A percentile compares a stretch with the other conserved stretches of the same genome.
Conservation (phyloP, 331 rosid species). For the Quercus tomentella region DNA sequence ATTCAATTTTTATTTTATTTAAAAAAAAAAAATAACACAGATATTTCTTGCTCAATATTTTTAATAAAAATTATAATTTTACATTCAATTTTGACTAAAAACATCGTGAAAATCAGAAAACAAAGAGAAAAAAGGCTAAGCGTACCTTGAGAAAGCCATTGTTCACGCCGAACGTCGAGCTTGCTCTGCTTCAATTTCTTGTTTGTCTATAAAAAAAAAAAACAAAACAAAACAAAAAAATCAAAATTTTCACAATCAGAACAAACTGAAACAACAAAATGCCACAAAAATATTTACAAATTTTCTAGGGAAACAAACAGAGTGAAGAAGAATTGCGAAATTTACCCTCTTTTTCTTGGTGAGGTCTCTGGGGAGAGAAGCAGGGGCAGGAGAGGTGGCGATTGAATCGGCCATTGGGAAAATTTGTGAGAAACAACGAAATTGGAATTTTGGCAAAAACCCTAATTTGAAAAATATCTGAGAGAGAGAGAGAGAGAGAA, state of each 20-base stretch:
- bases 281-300: background rate
- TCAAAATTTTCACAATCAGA: background rate
- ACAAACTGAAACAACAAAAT: background rate
- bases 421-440: background rate
- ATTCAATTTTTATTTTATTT: background rate
- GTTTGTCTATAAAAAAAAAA: constrained; percentile 18
- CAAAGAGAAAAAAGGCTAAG: constrained; percentile 4
- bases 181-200: constrained; percentile 60
- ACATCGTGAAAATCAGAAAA: background rate
- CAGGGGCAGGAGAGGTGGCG: constrained; percentile 13
- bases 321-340: background rate
- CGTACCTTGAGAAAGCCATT: constrained; percentile 65
- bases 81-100: background rate
- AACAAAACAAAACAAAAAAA: too few species aligned
- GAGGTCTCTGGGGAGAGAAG: constrained; percentile 25
- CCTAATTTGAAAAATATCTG: background rate
- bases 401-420: constrained; percentile 36
- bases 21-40: background rate
- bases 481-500: background rate
- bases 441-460: background rate
- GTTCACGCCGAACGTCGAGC: constrained; percentile 69
- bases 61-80: background rate
- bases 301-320: constrained; percentile 2
- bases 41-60: background rate
- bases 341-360: constrained; percentile 60